Evolutionary conservation across 768 basidiomycete species (phyloP), one percentile per base, ranked within the genome.

Genomic region (Piloderma croceum): DNA sequence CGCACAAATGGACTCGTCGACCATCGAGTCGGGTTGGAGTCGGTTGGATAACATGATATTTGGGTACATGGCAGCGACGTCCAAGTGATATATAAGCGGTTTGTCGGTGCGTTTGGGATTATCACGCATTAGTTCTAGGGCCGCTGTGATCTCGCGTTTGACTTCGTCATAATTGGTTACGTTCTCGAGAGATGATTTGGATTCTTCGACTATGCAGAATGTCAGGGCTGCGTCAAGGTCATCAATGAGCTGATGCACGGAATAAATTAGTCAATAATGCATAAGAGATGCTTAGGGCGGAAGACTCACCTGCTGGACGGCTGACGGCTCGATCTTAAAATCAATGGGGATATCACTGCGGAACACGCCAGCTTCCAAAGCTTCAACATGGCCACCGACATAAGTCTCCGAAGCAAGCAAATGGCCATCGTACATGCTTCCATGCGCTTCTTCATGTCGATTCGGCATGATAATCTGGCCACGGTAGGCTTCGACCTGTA

Each of bases 41-140:
- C 96, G 89, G 58, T 99, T 99, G 13, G 93, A 97, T 70, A 99
- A 83, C 96, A 99, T 99, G 77, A 99, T 98, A 63, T 98, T 99
- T 42, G 96, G 96, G 60, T 99, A 98, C 96, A 99, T 99, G 47
- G 96, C 96, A 3, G 96, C 96, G 47, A 99, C 96, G 54, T 99
- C 96, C 54, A 98, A 65, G 62, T 99, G 96, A 64, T 99, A 99
- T 56, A 99, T 98, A 47, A 98, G 79, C 0, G 96, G 96, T 10
- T 81, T 87, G 67, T 98, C 93, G 31, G 71, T 70, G 11, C 94
- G 88, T 39, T 81, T 76, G 0, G 96, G 94, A 44, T 85, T 80
- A 64, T 98, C 92, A 20, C 90, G 90, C 73, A 98, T 84, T 48
- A 80, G 58, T 57, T 94, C 91, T 21, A 99, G 79, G 34, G 83